Base-by-base conservation (phyloP, 768 basidiomycete genomes). In the Boletus reticulatus region DNA sequence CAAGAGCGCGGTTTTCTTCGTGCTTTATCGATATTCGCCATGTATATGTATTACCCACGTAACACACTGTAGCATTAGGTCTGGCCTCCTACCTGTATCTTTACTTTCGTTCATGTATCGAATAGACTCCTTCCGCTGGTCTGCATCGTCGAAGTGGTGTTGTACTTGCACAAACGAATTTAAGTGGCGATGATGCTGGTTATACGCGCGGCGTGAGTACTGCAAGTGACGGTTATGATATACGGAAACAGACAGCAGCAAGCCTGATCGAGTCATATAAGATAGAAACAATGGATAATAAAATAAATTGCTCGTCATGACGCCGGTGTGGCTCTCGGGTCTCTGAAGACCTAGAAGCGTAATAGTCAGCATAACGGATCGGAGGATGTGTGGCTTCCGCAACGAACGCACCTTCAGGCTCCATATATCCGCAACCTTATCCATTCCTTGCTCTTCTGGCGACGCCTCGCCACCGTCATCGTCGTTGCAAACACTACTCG, bases 361-460 rank as follows among this genome's bases (percentile, higher is more conserved):
- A 27, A 39, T 37, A 34, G 37, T 57, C 32, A 60, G 36, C n/a
- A 41, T 9, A 5, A 19, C 8, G 17, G 9, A 29, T 29, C 2
- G n/a, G 42, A 48, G 13, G 17, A 29, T 17, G 22, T 10, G 32
- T 16, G 36, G 10, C 16, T 7, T 24, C 44, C 24, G 24, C 55
- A 14, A 43, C 17, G 50, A 20, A 67, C 76, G 37, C n/a, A 88
- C 87, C 80, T 88, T 88, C 52, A 85, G 75, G 70, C 77, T 78
- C 90, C 86, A 92, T 55, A 92, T 83, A 67, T 88, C 81, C 20
- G 88, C 88, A 49, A 89, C 80, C 51, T 71, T 76, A 11, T 76
- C 77, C 51, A 75, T 60, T 48, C 76, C 73, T 46, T 76, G 70
- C 16, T 73, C 67, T 62, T 75, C 69, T 43, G 54, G 20, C 17